A percentile compares a stretch with the other conserved stretches of the same genome.
Conservation (phyloP, 768 basidiomycete genomes). For the Pleurotus ostreatus region DNA sequence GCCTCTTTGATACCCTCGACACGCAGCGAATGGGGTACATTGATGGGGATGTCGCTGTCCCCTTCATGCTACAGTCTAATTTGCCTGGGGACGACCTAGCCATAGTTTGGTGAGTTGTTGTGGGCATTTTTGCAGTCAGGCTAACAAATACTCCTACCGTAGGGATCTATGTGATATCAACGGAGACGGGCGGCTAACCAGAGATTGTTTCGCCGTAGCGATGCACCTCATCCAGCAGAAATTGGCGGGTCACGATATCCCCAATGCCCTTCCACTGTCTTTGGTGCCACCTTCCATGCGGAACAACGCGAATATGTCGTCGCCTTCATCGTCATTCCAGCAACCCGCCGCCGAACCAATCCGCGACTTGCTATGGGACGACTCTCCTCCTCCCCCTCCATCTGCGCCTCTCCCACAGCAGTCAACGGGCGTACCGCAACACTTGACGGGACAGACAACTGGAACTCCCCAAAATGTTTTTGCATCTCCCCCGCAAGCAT, state of each 20-base stretch:
- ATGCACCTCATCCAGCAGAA: constrained; percentile 90
- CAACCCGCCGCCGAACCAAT: constrained; percentile 39
- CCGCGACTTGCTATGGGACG: constrained; percentile 51
- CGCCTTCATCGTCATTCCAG: constrained; percentile 34
- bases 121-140: constrained; percentile 2
- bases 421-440: constrained; percentile 30
- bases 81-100: constrained; percentile 83
- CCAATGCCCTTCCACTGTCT: constrained; percentile 60
- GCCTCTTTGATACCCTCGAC: constrained; percentile 82
- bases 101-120: constrained; percentile 71
- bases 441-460: constrained; percentile 22
- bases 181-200: constrained; percentile 80
- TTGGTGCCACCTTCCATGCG: constrained; percentile 86
- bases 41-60: constrained; percentile 91
- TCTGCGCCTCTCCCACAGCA: constrained; percentile 39
- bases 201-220: constrained; percentile 94
- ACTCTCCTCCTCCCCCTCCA: constrained; percentile 23
- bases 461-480: constrained; percentile 17
- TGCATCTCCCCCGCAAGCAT: constrained; percentile 17
- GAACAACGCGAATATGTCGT: constrained; percentile 29
- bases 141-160: not conserved
- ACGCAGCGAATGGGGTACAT: constrained; percentile 70
- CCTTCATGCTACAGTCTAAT: constrained; percentile 91
- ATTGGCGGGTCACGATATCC: constrained; percentile 75
- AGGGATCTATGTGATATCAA: constrained; percentile 95